Evolutionary conservation across 345 rosid species (phyloP), one percentile per base, ranked within the genome.

Genomic region (Litchi chinensis): DNA sequence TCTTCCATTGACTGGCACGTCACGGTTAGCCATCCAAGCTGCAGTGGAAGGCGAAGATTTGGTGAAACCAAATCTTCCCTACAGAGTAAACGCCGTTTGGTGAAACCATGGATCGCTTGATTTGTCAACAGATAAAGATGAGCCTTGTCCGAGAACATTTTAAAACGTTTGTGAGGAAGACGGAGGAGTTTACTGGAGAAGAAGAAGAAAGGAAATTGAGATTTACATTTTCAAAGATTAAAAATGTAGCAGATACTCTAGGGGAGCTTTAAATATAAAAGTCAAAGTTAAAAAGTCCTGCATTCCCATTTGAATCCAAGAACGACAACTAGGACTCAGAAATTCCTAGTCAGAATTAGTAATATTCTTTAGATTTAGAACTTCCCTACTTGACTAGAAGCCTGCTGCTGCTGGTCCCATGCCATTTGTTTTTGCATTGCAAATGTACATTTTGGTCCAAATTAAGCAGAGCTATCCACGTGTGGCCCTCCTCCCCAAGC

Each of bases 21-120:
- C 77, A 0, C 86, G 85, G 77, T 89, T 89, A 28, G 89, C 88
- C 87, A 83, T 85, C 89, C 88, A 88, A 21, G 87, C 79, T 0
- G 79, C 39, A 0, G 76, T 60, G 43, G 43, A 8, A 76, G 72
- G 68, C 2, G 73, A 0, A 40, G 82, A 52, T 12, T 70, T 65
- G 76, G 63, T 73, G 77, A 79, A 79, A 87, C 87, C n/a, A n/a
- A n/a, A n/a, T n/a, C n/a, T n/a, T n/a, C 1, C 88, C 88, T 24
- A 79, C 83, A 18, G 88, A 69, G 78, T 77, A 82, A 57, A 28
- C 56, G 22, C 82, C 73, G 26, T 59, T 41, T 15, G 79, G 44
- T 3, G 85, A 85, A 80, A 77, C 37, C 10, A 66, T 28, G 48
- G 54, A 66, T 79, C 68, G 63, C 26, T 22, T 8, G 81, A 71